Evolutionary conservation across 2,329 filamentous ascomycete genomes (phyloP).

Genomic region (Atkinsonella hypoxylon): DNA sequence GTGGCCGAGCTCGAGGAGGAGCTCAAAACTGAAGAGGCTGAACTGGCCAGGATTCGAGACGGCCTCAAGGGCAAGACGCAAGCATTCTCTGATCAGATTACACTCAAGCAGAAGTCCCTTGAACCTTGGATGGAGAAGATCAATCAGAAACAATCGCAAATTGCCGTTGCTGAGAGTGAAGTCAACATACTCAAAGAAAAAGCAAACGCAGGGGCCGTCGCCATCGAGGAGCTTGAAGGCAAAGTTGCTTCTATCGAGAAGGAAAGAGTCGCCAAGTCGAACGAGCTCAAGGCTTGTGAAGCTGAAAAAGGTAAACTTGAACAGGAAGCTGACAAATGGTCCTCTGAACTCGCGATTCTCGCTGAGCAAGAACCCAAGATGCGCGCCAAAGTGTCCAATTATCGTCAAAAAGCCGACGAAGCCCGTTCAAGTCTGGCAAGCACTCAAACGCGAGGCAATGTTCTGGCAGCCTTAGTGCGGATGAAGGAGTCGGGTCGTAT

Average conservation of each 20-base stretch:
- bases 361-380: slow-evolving; percentile 68
- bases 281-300: slow-evolving; percentile 66
- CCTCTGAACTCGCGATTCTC: slow-evolving; percentile 61
- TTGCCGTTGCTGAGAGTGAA: slow-evolving; percentile 90
- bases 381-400: slow-evolving; percentile 73
- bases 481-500: slow-evolving; percentile 94
- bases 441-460: slow-evolving; percentile 86
- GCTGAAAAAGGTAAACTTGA: slow-evolving; percentile 59
- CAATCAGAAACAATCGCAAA: slow-evolving; percentile 87
- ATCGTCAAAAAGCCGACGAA: slow-evolving; percentile 91
- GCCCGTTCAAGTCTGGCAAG: slow-evolving; percentile 80
- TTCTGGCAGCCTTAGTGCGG: slow-evolving; percentile 82
- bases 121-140: slow-evolving; percentile 97
- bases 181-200: slow-evolving; percentile 84
- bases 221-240: slow-evolving; percentile 68
- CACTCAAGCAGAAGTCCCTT: slow-evolving; percentile 80
- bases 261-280: slow-evolving; percentile 55
- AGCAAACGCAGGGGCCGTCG: slow-evolving; percentile 74
- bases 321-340: slow-evolving; percentile 60
- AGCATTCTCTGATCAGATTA: slow-evolving; percentile 83
- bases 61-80: slow-evolving; percentile 92
- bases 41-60: slow-evolving; percentile 74
- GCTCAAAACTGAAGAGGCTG: slow-evolving; percentile 67
- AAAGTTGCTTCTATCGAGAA: slow-evolving; percentile 68
- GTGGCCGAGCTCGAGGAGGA: slow-evolving; percentile 64